Evolutionary conservation across 2,329 filamentous ascomycete species (phyloP).

Genomic region (Stylonectria norvegica): DNA sequence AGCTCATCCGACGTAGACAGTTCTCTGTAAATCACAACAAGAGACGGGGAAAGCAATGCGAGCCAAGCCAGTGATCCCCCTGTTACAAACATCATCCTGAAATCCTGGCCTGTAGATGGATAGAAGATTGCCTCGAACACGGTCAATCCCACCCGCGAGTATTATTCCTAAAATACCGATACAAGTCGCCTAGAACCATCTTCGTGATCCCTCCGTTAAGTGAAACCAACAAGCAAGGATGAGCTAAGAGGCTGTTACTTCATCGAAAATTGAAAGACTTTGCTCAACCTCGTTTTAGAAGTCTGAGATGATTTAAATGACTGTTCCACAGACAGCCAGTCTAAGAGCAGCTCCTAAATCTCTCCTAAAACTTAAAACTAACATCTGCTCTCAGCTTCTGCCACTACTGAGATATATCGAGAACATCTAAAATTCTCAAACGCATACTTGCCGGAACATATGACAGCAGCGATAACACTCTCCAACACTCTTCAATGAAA

Average conservation of each 20-base stretch:
- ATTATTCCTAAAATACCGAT: constrained; percentile 31
- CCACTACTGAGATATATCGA: background rate
- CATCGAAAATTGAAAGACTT: background rate
- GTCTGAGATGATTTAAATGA: constrained; percentile 29
- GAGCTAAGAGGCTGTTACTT: constrained; percentile 38
- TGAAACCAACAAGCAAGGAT: constrained; percentile 26
- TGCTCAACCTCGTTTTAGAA: background rate
- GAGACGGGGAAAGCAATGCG: constrained; percentile 36
- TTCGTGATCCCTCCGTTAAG: constrained; percentile 21
- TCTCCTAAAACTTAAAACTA: constrained; percentile 33
- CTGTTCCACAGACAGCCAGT: constrained; percentile 37
- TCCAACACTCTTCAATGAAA: constrained; percentile 43
- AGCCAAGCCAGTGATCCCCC: constrained; percentile 34
- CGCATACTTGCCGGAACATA: constrained; percentile 42
- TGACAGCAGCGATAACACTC: constrained; percentile 42
- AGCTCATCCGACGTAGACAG: constrained; percentile 37
- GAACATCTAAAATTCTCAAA: background rate
- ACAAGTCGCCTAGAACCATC: constrained; percentile 33
- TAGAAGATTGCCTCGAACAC: constrained; percentile 30
- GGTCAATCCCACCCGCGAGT: constrained; percentile 26
- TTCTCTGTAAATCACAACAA: constrained; percentile 40
- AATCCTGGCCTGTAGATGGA: constrained; percentile 38
- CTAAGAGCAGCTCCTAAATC: constrained; percentile 40
- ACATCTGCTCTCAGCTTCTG: background rate
- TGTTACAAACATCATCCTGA: constrained; percentile 37